These are phyloP conservation scores for Phoma sp. DNA, from an alignment of 2,329 filamentous ascomycete species.

Conservation along the genomic window DNA sequence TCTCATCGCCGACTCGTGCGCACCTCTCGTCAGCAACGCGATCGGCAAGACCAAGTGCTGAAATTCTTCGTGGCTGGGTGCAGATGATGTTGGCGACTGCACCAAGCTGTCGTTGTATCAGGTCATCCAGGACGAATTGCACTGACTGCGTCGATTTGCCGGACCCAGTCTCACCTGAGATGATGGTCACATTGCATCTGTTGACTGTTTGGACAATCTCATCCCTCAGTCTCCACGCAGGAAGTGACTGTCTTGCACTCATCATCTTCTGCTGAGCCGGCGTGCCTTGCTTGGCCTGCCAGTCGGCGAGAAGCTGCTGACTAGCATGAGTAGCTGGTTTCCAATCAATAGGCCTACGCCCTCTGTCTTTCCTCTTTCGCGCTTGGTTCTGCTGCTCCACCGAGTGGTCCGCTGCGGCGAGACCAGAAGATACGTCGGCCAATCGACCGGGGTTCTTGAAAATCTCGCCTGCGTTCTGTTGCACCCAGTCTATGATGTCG, in stretches of 20 bases:
- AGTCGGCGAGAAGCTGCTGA: slow-evolving; percentile 66
- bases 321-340: slow-evolving; percentile 63
- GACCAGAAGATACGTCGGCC: slow-evolving; percentile 81
- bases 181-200: slow-evolving; percentile 87
- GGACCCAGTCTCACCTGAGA: slow-evolving; percentile 94
- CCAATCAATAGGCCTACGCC: slow-evolving; percentile 68
- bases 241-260: slow-evolving; percentile 72
- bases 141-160: slow-evolving; percentile 97
- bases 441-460: slow-evolving; percentile 84
- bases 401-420: slow-evolving; percentile 58
- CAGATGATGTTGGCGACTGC: slow-evolving; percentile 87
- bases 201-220: slow-evolving; percentile 77
- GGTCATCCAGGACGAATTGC: slow-evolving; percentile 91
- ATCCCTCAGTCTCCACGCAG: slow-evolving; percentile 85
- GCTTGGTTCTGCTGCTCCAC: slow-evolving; percentile 22
- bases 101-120: slow-evolving; percentile 79
- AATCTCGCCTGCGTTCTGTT: slow-evolving; percentile 81
- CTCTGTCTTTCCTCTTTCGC: slow-evolving; percentile 27
- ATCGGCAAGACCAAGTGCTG: slow-evolving; percentile 90
- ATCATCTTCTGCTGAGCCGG: slow-evolving; percentile 77
- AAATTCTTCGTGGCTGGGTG: slow-evolving; percentile 93
- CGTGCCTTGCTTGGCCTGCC: slow-evolving; percentile 70
- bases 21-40: slow-evolving; percentile 93
- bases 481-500: slow-evolving; percentile 88
- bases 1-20: slow-evolving; percentile 79